Percentiles rank a stretch among this genome's conserved stretches.
Conservation (phyloP, 495 filamentous ascomycete genomes). For the Usnea hakonensis region DNA sequence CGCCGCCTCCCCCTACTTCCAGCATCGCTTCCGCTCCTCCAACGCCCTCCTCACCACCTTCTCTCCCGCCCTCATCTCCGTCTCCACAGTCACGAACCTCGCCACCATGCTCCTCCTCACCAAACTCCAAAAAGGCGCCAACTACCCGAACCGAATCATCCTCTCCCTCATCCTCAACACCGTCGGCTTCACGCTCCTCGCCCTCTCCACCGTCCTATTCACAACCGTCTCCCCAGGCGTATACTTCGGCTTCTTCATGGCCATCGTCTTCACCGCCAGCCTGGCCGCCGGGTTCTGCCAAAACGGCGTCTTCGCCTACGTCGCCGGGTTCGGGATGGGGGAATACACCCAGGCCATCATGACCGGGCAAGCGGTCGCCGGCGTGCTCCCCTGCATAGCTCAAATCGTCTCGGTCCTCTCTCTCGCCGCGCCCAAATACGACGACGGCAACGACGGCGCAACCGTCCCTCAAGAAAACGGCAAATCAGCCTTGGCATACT, state of each 20-base stretch:
- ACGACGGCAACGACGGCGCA: slow-evolving; percentile 15
- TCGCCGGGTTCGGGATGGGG: slow-evolving; percentile 55
- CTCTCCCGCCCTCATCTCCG: slow-evolving; percentile 80
- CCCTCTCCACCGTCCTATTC: slow-evolving; percentile 67
- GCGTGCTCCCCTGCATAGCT: slow-evolving; percentile 80
- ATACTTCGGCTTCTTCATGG: slow-evolving; percentile 77
- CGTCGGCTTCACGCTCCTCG: slow-evolving; percentile 62
- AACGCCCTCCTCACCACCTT: slow-evolving; percentile 69
- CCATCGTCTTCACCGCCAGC: slow-evolving; percentile 72
- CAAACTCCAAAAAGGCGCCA: slow-evolving; percentile 66
- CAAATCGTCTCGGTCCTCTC: slow-evolving; percentile 75
- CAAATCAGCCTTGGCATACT: slow-evolving; percentile 80
- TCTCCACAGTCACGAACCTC: slow-evolving; percentile 77
- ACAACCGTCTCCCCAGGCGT: slow-evolving; percentile 46
- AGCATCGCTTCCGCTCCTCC: slow-evolving; percentile 64
- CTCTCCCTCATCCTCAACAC: slow-evolving; percentile 66
- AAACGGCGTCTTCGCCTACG: slow-evolving; percentile 92
- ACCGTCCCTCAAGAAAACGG: slow-evolving; percentile 37
- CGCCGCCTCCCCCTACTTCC: slow-evolving; percentile 54
- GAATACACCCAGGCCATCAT: slow-evolving; percentile 95
- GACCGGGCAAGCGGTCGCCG: slow-evolving; percentile 87
- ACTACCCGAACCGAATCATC: slow-evolving; percentile 77
- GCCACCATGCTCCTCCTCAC: slow-evolving; percentile 63
- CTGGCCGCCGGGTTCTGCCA: slow-evolving; percentile 78
- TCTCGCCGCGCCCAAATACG: slow-evolving; percentile 37